Percentiles rank a stretch among this genome's conserved stretches.
Conservation (phyloP, 75 land plant species). For the Cunninghamia lanceolata region DNA sequence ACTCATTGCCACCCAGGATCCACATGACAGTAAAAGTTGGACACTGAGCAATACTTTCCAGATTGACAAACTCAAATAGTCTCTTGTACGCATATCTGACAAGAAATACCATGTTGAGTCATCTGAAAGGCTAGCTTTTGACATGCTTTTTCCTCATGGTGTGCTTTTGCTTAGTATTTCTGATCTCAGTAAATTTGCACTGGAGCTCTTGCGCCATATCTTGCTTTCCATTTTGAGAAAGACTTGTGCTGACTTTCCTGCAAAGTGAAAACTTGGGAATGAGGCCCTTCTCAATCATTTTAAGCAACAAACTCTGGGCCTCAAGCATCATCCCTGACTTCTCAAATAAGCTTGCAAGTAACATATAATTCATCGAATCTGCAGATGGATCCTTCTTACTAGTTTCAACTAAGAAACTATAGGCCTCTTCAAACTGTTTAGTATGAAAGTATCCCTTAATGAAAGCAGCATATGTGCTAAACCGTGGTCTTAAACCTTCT, state of each 20-base stretch:
- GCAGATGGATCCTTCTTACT: constrained; percentile 21
- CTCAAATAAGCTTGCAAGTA: constrained; percentile 30
- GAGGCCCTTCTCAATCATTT: constrained; percentile 45
- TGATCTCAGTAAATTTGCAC: constrained; percentile 9
- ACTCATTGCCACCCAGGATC: background rate
- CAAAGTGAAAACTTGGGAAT: constrained; percentile 36
- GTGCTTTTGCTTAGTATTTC: background rate
- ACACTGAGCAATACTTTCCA: background rate
- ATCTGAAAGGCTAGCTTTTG: background rate
- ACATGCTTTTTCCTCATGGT: background rate
- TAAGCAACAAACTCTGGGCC: constrained; percentile 25
- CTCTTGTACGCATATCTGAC: background rate
- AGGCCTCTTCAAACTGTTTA: constrained; percentile 21
- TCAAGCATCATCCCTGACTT: constrained; percentile 17
- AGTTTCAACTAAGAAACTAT: constrained; percentile 33
- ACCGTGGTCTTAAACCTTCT: constrained; percentile 35
- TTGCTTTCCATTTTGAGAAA: constrained; percentile 13
- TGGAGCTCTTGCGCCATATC: constrained; percentile 26
- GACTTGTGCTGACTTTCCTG: constrained; percentile 18
- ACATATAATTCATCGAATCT: constrained; percentile 28
- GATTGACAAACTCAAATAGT: background rate
- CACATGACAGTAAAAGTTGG: background rate
- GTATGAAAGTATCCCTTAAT: constrained; percentile 34
- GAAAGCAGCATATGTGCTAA: constrained; percentile 42
- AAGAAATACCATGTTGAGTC: background rate